Conservation (phyloP, 345 rosid species). For the Adansonia digitata region DNA sequence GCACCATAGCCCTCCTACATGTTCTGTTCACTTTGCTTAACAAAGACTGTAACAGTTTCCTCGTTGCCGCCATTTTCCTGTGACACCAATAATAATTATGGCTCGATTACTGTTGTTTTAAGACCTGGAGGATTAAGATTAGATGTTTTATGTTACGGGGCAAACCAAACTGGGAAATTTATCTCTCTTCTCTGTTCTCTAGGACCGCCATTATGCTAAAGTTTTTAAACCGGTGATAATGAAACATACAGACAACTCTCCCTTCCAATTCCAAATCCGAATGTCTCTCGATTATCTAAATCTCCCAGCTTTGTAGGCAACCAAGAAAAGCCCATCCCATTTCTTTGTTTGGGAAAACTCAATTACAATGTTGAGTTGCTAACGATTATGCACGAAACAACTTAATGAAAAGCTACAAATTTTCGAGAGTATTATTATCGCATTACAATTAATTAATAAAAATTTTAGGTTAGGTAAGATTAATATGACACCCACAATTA, state of each 20-base stretch:
- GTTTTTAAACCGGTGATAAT: neutral
- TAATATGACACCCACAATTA: too few species aligned
- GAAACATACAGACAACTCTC: neutral
- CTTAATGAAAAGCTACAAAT: neutral
- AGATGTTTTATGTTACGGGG: neutral
- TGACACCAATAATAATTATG: neutral
- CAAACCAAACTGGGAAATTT: neutral
- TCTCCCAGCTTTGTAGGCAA: too few species aligned
- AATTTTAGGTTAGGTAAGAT: too few species aligned
- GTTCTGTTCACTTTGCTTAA: conserved; percentile 22
- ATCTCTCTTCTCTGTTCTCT: neutral
- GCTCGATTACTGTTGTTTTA: neutral
- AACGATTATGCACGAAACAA: neutral
- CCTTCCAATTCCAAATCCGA: neutral
- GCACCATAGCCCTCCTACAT: conserved; percentile 39
- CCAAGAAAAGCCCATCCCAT: too few species aligned
- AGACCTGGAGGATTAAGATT: neutral
- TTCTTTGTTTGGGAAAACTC: too few species aligned
- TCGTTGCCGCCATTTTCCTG: conserved; percentile 30
- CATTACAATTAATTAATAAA: too few species aligned
- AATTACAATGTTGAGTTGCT: too few species aligned
- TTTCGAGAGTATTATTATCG: too few species aligned
- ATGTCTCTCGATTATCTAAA: neutral
- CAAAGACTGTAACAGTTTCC: conserved; percentile 25
- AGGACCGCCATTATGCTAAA: neutral